A percentile compares a stretch with the other conserved stretches of the same genome.
Conservation (phyloP, 148 eudicot genomes). For the Mesembryanthemum crystallinum region DNA sequence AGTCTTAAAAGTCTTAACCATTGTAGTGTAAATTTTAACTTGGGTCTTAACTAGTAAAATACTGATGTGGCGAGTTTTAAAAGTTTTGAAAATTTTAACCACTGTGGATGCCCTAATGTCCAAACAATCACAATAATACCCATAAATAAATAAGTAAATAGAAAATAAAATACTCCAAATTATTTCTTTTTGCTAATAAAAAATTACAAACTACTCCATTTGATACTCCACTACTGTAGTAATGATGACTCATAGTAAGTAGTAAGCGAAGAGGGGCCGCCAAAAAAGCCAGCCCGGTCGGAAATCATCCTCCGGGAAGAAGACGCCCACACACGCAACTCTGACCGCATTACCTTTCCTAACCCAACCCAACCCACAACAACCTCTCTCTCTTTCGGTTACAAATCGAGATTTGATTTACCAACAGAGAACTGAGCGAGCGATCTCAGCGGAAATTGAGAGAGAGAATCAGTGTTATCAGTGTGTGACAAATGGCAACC, state of each 20-base stretch:
- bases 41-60: no score
- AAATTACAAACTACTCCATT: no score
- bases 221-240: neutral
- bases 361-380: neutral
- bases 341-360: neutral
- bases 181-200: no score
- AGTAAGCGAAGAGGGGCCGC: slow-evolving; percentile 2
- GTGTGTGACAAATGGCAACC: slow-evolving; percentile 58
- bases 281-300: neutral
- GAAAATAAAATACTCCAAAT: no score
- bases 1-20: no score
- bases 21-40: no score
- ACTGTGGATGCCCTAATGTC: no score
- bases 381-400: neutral
- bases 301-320: neutral
- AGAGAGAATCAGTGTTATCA: neutral
- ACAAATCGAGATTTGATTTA: slow-evolving; percentile 1
- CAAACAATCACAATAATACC: no score
- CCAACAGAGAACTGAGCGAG: slow-evolving; percentile 6
- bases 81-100: no score
- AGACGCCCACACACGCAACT: neutral
- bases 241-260: neutral
- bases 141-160: no score
- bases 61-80: no score
- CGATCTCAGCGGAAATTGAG: slow-evolving; percentile 38